Evolutionary conservation across 768 basidiomycete species (phyloP), one percentile per base, ranked within the genome.

Genomic region (Holtermanniella nyarrowii): DNA sequence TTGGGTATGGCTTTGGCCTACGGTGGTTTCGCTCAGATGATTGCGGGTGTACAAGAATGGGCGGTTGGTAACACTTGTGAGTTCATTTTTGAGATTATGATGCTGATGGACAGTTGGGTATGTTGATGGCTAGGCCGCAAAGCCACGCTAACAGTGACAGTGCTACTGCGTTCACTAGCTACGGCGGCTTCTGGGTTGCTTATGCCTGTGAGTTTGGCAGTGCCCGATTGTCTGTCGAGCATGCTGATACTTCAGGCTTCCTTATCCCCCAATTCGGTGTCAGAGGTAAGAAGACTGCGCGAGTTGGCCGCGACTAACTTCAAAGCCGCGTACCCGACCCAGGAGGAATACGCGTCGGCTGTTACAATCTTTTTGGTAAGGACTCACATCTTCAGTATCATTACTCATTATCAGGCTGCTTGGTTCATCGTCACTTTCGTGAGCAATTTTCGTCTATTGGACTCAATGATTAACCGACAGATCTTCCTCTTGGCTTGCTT

Each of bases 1-100:
- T 52, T 71, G 22, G 89, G 87, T 46, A 88, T 91, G 87, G 86
- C 87, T 22, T 65, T 86, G 58, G 85, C 82, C 71, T 80, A 80
- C 55, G 89, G 88, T 57, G 89, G 89, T 54, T 80, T 90, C 26
- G 82, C 77, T 12, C 89, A 91, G 67, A 76, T 91, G 43, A 73
- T 90, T 37, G 88, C 88, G 25, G 89, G 89, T 40, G 87, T 89
- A 83, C 59, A 66, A 58, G 73, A 72, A 55, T 74, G 71, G 59
- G 71, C 69, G 4, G 62, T 64, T 21, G 73, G 73, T 37, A 74
- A 74, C 62, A 72, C 70, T 3, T 73, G 73, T 56, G 72, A 52
- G 31, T 37, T 50, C 60, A 60, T 3, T n/a, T n/a, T n/a, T n/a
- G n/a, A n/a, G n/a, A n/a, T n/a, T n/a, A n/a, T n/a, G n/a, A n/a